Conservation (phyloP, 2,329 filamentous ascomycete species). For the Capronia americana region DNA sequence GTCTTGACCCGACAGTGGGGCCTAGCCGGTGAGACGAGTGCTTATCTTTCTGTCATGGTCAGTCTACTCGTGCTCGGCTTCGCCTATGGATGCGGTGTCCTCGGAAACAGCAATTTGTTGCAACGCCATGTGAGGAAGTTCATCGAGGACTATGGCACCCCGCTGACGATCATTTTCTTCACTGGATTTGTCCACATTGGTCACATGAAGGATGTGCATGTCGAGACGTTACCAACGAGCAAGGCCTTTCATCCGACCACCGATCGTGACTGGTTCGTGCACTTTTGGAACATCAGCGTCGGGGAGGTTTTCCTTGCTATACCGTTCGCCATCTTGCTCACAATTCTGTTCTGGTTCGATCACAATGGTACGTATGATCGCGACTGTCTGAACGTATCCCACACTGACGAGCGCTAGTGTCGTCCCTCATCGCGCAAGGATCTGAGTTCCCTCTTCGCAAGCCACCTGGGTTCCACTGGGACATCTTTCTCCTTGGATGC, state of each 20-base stretch:
- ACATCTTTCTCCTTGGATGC: constrained; percentile 78
- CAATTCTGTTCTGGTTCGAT: constrained; percentile 87
- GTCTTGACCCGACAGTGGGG: constrained; percentile 77
- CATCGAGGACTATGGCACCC: constrained; percentile 87
- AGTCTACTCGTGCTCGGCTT: constrained; percentile 78
- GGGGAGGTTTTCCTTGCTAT: constrained; percentile 80
- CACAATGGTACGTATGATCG: constrained; percentile 70
- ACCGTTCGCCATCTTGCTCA: constrained; percentile 84
- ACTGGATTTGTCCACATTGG: constrained; percentile 88
- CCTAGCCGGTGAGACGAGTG: constrained; percentile 64
- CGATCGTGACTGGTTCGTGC: constrained; percentile 76
- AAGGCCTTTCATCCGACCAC: constrained; percentile 79
- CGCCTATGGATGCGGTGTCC: constrained; percentile 74
- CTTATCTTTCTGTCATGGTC: constrained; percentile 78
- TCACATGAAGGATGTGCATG: constrained; percentile 72
- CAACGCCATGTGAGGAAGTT: constrained; percentile 78
- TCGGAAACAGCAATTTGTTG: constrained; percentile 76
- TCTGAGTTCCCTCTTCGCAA: constrained; percentile 82
- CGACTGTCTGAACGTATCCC: neutral
- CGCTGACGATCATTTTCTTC: constrained; percentile 83
- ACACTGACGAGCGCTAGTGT: constrained; percentile 59
- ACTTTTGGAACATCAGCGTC: constrained; percentile 78
- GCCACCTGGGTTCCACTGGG: constrained; percentile 85
- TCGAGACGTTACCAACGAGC: constrained; percentile 76
- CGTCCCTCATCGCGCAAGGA: constrained; percentile 80